These are phyloP conservation scores for Rhinocladiella mackenziei DNA, from an alignment of 2,329 filamentous ascomycete species.

Conservation along the genomic window DNA sequence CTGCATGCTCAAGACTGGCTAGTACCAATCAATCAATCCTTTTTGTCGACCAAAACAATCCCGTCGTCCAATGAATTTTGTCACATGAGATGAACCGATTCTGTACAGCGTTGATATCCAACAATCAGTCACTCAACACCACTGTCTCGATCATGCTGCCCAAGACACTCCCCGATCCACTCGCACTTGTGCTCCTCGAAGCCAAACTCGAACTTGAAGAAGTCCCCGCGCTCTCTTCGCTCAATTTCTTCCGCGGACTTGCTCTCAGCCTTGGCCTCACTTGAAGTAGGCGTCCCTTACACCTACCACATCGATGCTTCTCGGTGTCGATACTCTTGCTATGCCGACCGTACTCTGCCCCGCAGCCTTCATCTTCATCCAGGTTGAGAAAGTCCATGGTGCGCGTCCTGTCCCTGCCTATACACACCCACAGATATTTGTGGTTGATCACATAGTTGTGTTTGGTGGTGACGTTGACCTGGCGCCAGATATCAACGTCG, in stretches of 20 bases:
- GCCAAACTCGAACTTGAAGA: constrained; percentile 35
- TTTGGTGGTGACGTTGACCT: constrained; percentile 76
- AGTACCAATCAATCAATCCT: no score
- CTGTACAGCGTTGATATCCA: background rate
- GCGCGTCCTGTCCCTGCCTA: constrained; percentile 20
- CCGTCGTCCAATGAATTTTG: background rate
- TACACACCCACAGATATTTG: constrained; percentile 85
- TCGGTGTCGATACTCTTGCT: constrained; percentile 74
- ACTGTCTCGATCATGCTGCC: constrained; percentile 21
- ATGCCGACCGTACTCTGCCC: constrained; percentile 72
- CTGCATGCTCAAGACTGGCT: no score
- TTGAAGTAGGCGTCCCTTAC: constrained; percentile 67
- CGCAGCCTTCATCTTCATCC: constrained; percentile 49
- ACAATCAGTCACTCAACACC: constrained; percentile 23
- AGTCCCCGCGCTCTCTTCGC: constrained; percentile 28
- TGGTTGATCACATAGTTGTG: constrained; percentile 87
- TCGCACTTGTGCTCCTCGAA: constrained; percentile 6
- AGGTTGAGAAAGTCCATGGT: constrained; percentile 23
- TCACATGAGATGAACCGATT: background rate
- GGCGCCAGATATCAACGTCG: constrained; percentile 51
- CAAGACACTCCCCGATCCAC: constrained; percentile 13
- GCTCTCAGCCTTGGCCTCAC: constrained; percentile 69
- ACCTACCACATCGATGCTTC: constrained; percentile 72
- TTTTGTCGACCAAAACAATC: no score
- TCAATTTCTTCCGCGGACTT: constrained; percentile 17